Evolutionary conservation across 345 rosid species (phyloP).

Genomic region (Hirschfeldia incana): DNA sequence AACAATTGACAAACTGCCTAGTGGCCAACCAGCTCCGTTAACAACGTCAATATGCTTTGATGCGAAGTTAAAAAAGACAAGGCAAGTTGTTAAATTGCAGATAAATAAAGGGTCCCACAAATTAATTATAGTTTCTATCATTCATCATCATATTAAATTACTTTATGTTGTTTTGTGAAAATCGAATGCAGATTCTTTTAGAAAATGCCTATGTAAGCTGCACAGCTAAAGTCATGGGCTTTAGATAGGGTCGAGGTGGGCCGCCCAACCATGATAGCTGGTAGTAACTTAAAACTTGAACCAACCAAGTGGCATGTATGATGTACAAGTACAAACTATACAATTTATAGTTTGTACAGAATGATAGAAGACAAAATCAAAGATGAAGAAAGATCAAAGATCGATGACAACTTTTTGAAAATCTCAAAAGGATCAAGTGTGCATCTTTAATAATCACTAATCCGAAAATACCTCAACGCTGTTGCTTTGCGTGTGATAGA

Average conservation of each 20-base stretch:
- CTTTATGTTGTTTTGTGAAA: not conserved
- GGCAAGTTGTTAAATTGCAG: slow-evolving; percentile 1
- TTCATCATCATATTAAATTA: not conserved
- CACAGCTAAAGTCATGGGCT: not conserved
- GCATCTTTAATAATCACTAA: not conserved
- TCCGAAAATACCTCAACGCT: not conserved
- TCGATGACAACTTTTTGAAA: not conserved
- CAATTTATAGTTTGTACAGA: not conserved
- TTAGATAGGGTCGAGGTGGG: slow-evolving; percentile 17
- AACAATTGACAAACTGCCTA: not conserved
- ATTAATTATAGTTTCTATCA: not conserved
- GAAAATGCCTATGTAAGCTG: no score
- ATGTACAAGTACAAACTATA: not conserved
- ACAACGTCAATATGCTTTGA: not conserved
- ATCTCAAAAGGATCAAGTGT: not conserved
- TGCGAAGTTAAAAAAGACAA: not conserved
- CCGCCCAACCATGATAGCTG: not conserved
- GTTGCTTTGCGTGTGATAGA: not conserved
- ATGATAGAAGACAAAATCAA: not conserved
- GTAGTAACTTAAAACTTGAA: not conserved
- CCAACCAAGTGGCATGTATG: slow-evolving; percentile 14
- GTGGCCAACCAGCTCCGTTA: slow-evolving; percentile 4
- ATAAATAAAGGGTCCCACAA: not conserved
- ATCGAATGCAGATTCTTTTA: not conserved
- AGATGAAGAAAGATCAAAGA: no score